phyloP scores from a whole-genome alignment of 2,329 filamentous ascomycete species.

The Tolypocladium nubicola region DNA sequence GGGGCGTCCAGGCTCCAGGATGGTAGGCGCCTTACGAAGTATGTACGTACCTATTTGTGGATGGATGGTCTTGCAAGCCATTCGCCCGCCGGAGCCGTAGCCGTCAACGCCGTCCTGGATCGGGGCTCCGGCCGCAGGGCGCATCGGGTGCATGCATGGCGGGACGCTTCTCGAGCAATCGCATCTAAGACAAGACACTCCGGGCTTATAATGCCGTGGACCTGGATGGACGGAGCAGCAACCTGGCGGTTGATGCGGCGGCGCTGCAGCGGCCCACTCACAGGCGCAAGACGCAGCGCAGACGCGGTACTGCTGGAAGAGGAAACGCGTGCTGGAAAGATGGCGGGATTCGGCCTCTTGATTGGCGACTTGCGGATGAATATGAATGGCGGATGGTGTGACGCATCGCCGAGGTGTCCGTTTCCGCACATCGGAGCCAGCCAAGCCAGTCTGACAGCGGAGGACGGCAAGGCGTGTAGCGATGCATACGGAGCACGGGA shows the following conservation, averaged over 20 bases:
- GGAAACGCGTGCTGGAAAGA: neutral
- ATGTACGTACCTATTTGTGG: too few relatives aligned
- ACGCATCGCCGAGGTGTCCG: neutral
- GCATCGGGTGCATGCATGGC: neutral
- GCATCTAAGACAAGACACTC: neutral
- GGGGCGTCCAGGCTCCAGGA: too few relatives aligned
- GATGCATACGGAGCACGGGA: too few relatives aligned
- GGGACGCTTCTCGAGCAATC: neutral
- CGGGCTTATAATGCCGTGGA: neutral
- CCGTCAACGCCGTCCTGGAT: too few relatives aligned
- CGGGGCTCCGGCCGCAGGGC: neutral
- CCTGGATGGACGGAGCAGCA: neutral
- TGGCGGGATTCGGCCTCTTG: neutral
- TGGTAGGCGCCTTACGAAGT: too few relatives aligned
- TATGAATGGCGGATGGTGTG: neutral
- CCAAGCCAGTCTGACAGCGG: neutral
- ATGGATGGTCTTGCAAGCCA: too few relatives aligned
- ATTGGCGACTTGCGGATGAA: neutral
- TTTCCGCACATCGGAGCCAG: neutral
- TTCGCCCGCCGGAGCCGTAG: too few relatives aligned
- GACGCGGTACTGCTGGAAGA: neutral
- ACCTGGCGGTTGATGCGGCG: neutral
- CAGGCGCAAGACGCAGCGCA: neutral
- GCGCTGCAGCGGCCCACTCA: neutral
- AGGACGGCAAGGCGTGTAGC: neutral